Evolutionary conservation across 495 filamentous ascomycete species (phyloP).

Genomic region (Rhypophila decipiens): DNA sequence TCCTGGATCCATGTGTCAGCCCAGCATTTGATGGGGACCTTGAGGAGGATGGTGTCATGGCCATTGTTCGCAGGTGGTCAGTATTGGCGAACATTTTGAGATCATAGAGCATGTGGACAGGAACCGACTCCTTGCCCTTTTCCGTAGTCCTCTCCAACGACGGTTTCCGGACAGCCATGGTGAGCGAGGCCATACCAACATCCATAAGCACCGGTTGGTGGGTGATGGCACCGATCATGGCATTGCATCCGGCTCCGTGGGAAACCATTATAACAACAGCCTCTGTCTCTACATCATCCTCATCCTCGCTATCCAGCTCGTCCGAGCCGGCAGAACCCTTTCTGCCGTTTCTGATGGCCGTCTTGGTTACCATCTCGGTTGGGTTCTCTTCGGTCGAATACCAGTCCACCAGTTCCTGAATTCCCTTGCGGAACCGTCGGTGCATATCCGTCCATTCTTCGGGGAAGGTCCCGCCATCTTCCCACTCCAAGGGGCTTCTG

Average conservation of each 20-base stretch:
- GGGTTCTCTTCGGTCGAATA: slow-evolving; percentile 55
- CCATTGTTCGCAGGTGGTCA: slow-evolving; percentile 63
- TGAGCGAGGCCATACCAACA: slow-evolving; percentile 82
- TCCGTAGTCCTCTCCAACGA: slow-evolving; percentile 10
- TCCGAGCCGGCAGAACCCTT: slow-evolving; percentile 9
- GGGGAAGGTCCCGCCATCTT: slow-evolving; percentile 76
- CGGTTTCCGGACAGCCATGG: slow-evolving; percentile 74
- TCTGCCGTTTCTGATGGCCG: slow-evolving; percentile 15
- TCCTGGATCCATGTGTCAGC: slow-evolving; percentile 12
- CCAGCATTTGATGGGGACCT: slow-evolving; percentile 16
- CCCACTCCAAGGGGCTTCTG: slow-evolving; percentile 67
- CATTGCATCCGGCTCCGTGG: slow-evolving; percentile 97
- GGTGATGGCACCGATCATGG: slow-evolving; percentile 82
- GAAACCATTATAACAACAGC: slow-evolving; percentile 86
- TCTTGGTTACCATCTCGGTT: slow-evolving; percentile 37
- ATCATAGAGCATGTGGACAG: slow-evolving; percentile 60
- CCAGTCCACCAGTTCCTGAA: slow-evolving; percentile 73
- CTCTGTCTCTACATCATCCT: slow-evolving; percentile 55
- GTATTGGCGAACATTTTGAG: slow-evolving; percentile 69
- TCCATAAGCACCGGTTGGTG: slow-evolving; percentile 84
- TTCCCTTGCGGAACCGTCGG: slow-evolving; percentile 69
- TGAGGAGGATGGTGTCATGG: slow-evolving; percentile 27
- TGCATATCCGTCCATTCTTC: slow-evolving; percentile 98
- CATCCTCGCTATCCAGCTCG: slow-evolving; percentile 22
- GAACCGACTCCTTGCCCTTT: slow-evolving; percentile 30